Conservation (phyloP, 305 asterid genomes). For the Fraxinus paxiana region DNA sequence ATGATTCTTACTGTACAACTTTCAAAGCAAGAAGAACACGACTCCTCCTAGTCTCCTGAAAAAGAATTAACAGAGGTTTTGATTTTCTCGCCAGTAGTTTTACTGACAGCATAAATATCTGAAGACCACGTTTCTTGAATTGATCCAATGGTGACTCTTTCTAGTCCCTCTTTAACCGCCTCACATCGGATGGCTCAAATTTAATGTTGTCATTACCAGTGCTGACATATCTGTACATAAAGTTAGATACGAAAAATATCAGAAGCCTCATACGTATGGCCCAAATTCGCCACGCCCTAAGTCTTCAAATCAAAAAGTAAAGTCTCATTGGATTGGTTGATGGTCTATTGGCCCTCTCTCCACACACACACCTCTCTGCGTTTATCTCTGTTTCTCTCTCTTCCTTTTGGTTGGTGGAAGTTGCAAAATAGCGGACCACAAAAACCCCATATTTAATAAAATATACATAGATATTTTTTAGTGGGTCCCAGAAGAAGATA, state of each 20-base stretch:
- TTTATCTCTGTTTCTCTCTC: neutral
- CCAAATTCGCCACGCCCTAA: neutral
- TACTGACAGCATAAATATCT: neutral
- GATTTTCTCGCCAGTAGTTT: neutral
- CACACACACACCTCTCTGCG: neutral
- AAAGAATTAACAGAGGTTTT: neutral
- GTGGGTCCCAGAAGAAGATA: slow-evolving; percentile 2
- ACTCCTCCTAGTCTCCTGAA: neutral
- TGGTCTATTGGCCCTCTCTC: neutral
- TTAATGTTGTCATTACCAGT: neutral
- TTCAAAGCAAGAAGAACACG: neutral
- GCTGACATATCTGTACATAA: neutral
- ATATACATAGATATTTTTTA: neutral
- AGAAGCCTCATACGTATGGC: neutral
- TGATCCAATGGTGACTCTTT: neutral
- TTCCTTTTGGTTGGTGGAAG: neutral
- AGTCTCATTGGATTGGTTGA: neutral
- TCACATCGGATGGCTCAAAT: neutral
- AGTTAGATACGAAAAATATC: slow-evolving; percentile 1
- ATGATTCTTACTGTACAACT: neutral
- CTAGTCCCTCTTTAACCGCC: neutral
- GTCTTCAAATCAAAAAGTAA: neutral
- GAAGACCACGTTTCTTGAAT: neutral
- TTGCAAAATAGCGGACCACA: neutral
- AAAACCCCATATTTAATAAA: neutral